Conservation (phyloP, 2,329 filamentous ascomycete species). For the Helicocarpus griseus region DNA sequence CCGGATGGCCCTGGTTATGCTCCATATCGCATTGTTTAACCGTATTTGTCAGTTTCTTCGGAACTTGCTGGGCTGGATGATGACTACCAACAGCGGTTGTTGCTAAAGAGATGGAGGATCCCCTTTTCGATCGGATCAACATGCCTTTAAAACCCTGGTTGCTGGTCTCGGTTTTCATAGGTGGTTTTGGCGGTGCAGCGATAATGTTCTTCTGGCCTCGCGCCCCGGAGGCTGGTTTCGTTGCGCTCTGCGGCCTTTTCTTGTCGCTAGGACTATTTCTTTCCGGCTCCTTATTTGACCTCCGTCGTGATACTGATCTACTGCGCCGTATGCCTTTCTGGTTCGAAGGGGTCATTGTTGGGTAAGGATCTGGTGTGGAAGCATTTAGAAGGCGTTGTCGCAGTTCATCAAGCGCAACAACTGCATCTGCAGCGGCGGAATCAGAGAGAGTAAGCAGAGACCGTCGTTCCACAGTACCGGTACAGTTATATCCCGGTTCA, state of each 20-base stretch:
- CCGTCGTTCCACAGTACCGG: neutral
- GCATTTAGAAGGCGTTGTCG: slow-evolving; percentile 3
- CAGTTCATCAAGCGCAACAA: slow-evolving; percentile 2
- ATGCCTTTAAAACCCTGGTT: neutral
- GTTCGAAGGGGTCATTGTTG: neutral
- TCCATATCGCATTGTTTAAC: slow-evolving; percentile 2
- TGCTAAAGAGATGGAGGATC: slow-evolving; percentile 2
- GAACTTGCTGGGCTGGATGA: neutral
- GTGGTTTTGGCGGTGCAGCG: neutral
- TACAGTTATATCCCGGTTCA: neutral
- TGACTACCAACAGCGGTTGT: slow-evolving; percentile 1
- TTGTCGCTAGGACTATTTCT: neutral
- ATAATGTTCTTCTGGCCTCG: neutral
- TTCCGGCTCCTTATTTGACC: neutral
- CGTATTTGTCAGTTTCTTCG: slow-evolving; percentile 1
- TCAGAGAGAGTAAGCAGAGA: slow-evolving; percentile 4
- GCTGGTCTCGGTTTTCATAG: neutral
- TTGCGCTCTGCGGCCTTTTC: neutral
- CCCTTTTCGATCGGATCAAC: slow-evolving; percentile 4
- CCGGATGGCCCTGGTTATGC: slow-evolving; percentile 4
- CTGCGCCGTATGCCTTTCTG: neutral
- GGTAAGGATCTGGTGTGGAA: neutral
- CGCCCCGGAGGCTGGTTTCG: neutral
- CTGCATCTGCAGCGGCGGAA: slow-evolving; percentile 1
- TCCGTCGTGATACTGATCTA: neutral